Base-by-base conservation (phyloP, 345 rosid species). In the Stellera chamaejasme region DNA sequence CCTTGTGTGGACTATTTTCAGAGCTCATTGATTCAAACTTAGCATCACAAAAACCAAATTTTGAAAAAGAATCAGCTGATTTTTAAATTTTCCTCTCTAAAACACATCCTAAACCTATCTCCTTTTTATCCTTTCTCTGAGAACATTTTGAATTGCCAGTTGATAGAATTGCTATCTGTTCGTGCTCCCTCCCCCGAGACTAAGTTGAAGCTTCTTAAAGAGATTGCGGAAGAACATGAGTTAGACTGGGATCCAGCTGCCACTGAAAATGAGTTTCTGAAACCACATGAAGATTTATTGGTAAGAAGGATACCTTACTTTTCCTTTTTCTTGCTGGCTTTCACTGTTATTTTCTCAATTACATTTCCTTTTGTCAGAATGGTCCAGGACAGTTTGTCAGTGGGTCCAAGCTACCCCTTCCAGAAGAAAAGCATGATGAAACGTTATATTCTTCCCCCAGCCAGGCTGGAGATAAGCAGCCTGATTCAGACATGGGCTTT, bases 191-290 rank as follows among this genome's bases (percentile, higher is more conserved):
- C 85, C 42, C 79, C 95, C 4, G 95, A 87, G 45, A 46, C 23
- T 45, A 93, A 89, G 68, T 66, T 93, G 74, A 86, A 87, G 70
- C 94, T 93, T 70, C 81, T 93, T 48, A 93, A 84, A 71, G 92
- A 87, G 67, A 93, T 93, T 77, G 96, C 97, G 48, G 92, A 87
- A 80, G 99, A 87, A 76, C 92, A 89, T 72, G 80, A 76, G 57
- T 63, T 93, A 66, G 96, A 84, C 58, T 93, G 99, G 99, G 96
- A 93, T 69, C 92, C 99, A 56, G 75, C 84, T 67, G 72, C 81
- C 59, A 81, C 95, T 42, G 97, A 93, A 77, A 65, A 90, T 11
- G 92, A 85, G 75, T 82, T 87, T 61, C 80, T 75, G 61, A 93
- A 84, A 76, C 74, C 82, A 14, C 91, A 83, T 62, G 96, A 87